These are phyloP conservation scores for Luzula sylvatica DNA, from an alignment of 176 grass and related monocot genomes.

Conservation along the genomic window DNA sequence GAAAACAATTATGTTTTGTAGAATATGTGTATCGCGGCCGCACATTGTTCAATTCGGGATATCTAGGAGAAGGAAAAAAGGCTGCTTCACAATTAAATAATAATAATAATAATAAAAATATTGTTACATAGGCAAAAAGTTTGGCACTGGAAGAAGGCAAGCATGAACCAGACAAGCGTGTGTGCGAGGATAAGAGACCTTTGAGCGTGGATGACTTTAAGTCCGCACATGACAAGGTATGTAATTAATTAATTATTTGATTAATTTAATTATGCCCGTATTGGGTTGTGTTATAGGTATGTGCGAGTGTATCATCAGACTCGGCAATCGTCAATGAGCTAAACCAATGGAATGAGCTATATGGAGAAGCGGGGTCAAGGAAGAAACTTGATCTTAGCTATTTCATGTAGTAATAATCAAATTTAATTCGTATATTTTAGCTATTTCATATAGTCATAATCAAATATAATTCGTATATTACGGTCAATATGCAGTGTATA, in stretches of 20 bases:
- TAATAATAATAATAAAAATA: neutral
- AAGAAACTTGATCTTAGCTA: constrained; percentile 94
- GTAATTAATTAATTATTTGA: neutral
- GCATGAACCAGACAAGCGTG: constrained; percentile 54
- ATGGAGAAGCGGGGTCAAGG: constrained; percentile 92
- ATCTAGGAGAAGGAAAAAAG: constrained; percentile 98
- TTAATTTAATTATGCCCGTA: neutral
- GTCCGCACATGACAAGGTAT: constrained; percentile 87
- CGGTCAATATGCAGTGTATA: no score
- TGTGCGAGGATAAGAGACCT: constrained; percentile 70
- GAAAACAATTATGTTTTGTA: constrained; percentile 25
- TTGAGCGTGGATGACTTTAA: constrained; percentile 88
- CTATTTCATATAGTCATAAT: no score
- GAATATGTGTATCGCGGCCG: constrained; percentile 95
- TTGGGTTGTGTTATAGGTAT: constrained; percentile 44
- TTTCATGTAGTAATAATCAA: constrained; percentile 74
- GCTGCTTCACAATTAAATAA: constrained; percentile 25
- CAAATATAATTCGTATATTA: no score
- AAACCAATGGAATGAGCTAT: constrained; percentile 93
- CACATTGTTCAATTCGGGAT: constrained; percentile 91
- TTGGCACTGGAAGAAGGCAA: constrained; percentile 50
- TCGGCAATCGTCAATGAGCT: constrained; percentile 89
- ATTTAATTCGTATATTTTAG: neutral
- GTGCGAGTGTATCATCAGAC: constrained; percentile 92
- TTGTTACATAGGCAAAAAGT: constrained; percentile 51